These are phyloP conservation scores for Escallonia herrerae DNA, from an alignment of 129 eudicot species.

Conservation along the genomic window DNA sequence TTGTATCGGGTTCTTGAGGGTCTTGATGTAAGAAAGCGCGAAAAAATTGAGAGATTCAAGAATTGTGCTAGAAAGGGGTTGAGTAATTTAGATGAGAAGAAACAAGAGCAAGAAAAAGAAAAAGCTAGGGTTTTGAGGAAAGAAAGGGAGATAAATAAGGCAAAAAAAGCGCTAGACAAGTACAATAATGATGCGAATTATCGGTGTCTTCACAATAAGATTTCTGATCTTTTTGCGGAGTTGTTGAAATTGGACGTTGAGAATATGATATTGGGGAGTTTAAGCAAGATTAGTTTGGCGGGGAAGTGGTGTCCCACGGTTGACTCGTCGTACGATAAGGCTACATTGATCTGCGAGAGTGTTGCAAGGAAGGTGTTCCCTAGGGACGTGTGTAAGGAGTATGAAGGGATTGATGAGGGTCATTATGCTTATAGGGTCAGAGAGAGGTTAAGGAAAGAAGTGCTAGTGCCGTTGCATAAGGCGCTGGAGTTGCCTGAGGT, in stretches of 20 bases:
- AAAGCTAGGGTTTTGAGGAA: conserved; percentile 11
- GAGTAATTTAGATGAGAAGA: neutral
- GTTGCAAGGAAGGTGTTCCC: conserved; percentile 48
- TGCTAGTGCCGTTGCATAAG: conserved; percentile 47
- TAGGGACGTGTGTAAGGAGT: conserved; percentile 14
- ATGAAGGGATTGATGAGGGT: conserved; percentile 31
- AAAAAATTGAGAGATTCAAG: neutral
- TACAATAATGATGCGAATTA: conserved; percentile 2
- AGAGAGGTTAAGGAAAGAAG: conserved; percentile 50
- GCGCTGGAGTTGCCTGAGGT: conserved; percentile 60
- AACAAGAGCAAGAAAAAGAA: neutral
- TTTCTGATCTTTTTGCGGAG: conserved; percentile 38
- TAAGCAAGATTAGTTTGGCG: conserved; percentile 34
- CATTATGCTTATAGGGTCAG: conserved; percentile 32
- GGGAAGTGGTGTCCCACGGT: conserved; percentile 50
- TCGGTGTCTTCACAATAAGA: conserved; percentile 11
- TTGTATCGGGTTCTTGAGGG: conserved; percentile 6
- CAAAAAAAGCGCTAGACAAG: conserved; percentile 3
- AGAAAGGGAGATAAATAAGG: conserved; percentile 1
- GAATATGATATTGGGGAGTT: conserved; percentile 22
- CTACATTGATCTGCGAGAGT: conserved; percentile 39
- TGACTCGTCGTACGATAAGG: conserved; percentile 52
- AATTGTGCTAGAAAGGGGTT: neutral
- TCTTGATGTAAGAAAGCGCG: neutral
- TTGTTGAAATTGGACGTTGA: conserved; percentile 35